A percentile compares a stretch with the other conserved stretches of the same genome.
phyloP scores from a whole-genome alignment of 306 rosid species.

The Biancaea sappan region DNA sequence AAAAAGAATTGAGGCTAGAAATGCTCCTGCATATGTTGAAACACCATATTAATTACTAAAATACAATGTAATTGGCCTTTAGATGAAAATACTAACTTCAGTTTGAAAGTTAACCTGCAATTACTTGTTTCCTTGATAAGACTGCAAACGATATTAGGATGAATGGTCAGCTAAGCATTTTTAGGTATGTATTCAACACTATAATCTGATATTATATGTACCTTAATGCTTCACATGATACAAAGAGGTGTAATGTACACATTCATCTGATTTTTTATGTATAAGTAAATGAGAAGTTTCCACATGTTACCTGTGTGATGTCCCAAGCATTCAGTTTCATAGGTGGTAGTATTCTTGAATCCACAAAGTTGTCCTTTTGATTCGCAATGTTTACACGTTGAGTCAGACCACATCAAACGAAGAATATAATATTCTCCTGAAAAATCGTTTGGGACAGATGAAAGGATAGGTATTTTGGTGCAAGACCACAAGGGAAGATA shows the following conservation, averaged over 20 bases:
- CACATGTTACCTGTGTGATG: not conserved
- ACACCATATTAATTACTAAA: not conserved
- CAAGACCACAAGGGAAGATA: not conserved
- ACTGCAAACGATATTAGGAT: not conserved
- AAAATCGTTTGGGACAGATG: not conserved
- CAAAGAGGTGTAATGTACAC: not conserved
- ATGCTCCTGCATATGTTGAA: not conserved
- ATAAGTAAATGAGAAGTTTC: not conserved
- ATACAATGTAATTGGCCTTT: not conserved
- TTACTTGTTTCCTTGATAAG: not conserved
- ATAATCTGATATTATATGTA: not conserved
- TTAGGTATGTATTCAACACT: not conserved
- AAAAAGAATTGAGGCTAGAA: not conserved
- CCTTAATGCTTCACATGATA: not conserved
- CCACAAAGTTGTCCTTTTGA: not conserved
- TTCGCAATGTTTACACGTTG: not conserved
- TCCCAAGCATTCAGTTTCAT: not conserved
- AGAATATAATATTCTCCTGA: not conserved
- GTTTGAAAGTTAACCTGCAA: not conserved
- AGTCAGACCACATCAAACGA: not conserved
- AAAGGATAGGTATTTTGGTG: not conserved
- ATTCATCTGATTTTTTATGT: not conserved
- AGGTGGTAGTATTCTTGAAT: not conserved
- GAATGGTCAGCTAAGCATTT: not conserved
- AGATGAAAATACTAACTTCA: not conserved